Evolutionary conservation across 345 rosid genomes (phyloP).

Genomic region (Linum trigynum): DNA sequence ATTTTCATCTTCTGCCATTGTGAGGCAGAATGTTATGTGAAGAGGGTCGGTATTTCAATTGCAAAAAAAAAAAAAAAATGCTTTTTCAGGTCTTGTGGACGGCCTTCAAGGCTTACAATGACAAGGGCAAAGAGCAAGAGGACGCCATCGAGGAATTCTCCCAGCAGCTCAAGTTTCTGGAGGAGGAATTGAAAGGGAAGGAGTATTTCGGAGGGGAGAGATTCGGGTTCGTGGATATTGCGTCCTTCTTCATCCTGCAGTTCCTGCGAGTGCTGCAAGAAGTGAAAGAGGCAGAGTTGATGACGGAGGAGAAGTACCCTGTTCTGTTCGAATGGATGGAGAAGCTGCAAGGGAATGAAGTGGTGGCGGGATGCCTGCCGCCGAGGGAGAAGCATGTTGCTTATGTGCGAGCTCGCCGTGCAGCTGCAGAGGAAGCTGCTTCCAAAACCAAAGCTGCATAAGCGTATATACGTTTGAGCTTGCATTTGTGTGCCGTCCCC

Average conservation of each 20-base stretch:
- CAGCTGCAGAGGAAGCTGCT: not conserved
- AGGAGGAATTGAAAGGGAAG: slow-evolving; percentile 17
- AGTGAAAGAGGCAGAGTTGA: not conserved
- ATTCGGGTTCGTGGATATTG: slow-evolving; percentile 18
- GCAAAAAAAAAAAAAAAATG: no score
- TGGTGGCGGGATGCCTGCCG: slow-evolving; percentile 13
- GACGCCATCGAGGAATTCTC: slow-evolving; percentile 14
- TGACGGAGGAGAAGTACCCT: slow-evolving; percentile 10
- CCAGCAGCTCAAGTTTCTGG: slow-evolving; percentile 15
- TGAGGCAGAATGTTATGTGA: no score
- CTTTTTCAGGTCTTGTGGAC: slow-evolving; percentile 1
- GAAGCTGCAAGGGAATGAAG: slow-evolving; percentile 7
- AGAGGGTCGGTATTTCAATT: not conserved
- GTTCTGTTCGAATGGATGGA: slow-evolving; percentile 16
- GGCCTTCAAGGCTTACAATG: not conserved
- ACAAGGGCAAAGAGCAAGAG: slow-evolving; percentile 5
- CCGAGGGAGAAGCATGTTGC: slow-evolving; percentile 15
- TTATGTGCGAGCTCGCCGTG: not conserved
- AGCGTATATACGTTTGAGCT: no score
- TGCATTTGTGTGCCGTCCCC: no score
- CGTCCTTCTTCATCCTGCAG: not conserved
- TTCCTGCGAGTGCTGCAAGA: slow-evolving; percentile 10
- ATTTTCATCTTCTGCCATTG: no score
- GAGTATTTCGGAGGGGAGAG: slow-evolving; percentile 16
- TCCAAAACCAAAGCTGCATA: not conserved